Percentiles rank a stretch among this genome's conserved stretches.
These are phyloP conservation scores for Auriscalpium vulgare DNA, from an alignment of 768 basidiomycete genomes.

Conservation along the genomic window DNA sequence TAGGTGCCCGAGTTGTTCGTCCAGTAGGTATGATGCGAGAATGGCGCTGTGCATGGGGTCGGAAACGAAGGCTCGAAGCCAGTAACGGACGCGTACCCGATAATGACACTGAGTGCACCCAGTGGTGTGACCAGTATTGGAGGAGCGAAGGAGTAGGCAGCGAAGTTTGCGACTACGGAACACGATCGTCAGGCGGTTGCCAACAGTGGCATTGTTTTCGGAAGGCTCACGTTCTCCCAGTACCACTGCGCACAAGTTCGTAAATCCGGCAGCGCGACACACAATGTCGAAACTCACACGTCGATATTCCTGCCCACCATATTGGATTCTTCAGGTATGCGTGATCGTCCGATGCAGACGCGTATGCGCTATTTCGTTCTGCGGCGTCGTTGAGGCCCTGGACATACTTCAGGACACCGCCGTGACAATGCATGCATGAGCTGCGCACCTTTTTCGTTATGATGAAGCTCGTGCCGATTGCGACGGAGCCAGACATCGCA, in stretches of 20 bases:
- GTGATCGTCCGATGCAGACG: constrained; percentile 69
- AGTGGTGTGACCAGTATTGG: constrained; percentile 97
- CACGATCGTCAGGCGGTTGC: neutral
- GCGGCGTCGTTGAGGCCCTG: constrained; percentile 89
- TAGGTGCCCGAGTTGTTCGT: constrained; percentile 90
- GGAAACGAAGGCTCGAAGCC: constrained; percentile 2
- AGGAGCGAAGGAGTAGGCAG: constrained; percentile 95
- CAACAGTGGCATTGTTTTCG: no score
- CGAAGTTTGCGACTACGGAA: constrained; percentile 78
- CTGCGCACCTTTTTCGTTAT: constrained; percentile 91
- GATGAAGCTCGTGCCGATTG: constrained; percentile 95
- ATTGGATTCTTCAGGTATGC: constrained; percentile 85
- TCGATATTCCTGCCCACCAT: constrained; percentile 96
- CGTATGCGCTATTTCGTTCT: constrained; percentile 38
- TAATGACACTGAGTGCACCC: constrained; percentile 93
- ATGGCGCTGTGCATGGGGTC: constrained; percentile 53
- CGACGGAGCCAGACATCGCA: constrained; percentile 74
- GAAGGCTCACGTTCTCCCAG: constrained; percentile 72
- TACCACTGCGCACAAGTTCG: constrained; percentile 50
- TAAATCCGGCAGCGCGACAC: neutral
- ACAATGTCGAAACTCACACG: constrained; percentile 49
- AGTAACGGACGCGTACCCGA: constrained; percentile 57
- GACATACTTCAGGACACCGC: constrained; percentile 3
- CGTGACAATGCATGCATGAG: neutral
- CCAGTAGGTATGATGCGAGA: constrained; percentile 85